A percentile compares a stretch with the other conserved stretches of the same genome.
Conservation (phyloP, 2,329 filamentous ascomycete species). For the Capronia americana region DNA sequence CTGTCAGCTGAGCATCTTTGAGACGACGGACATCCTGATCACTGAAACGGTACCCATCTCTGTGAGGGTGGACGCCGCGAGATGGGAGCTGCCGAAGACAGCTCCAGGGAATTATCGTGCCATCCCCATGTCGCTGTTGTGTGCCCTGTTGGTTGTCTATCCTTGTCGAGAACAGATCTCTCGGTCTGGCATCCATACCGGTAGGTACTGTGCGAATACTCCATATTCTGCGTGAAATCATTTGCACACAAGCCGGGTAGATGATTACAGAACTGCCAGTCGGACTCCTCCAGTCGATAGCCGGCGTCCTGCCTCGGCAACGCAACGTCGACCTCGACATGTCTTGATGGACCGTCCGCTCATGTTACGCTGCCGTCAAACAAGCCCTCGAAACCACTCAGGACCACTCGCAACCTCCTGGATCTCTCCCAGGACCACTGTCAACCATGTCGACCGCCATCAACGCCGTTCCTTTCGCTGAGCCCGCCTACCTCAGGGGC, state of each 20-base stretch:
- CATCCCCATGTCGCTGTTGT: neutral
- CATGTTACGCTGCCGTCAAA: neutral
- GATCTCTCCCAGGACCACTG: neutral
- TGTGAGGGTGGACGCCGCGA: neutral
- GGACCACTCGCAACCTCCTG: neutral
- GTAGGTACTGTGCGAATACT: neutral
- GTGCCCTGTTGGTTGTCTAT: neutral
- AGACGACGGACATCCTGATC: neutral
- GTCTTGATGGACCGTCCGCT: neutral
- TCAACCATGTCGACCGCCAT: neutral
- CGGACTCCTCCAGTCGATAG: neutral
- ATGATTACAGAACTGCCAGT: neutral
- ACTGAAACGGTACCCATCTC: neutral
- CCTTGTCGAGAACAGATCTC: neutral
- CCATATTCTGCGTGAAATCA: neutral
- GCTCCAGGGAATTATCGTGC: neutral
- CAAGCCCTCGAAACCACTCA: neutral
- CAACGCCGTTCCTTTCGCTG: slow-evolving; percentile 64
- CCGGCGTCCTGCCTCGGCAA: slow-evolving; percentile 2
- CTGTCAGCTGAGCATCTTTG: neutral
- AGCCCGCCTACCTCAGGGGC: slow-evolving; percentile 72
- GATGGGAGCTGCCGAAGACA: neutral
- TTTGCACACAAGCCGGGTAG: too few species aligned
- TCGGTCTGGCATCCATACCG: neutral
- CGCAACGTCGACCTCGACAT: neutral